Evolutionary conservation across 1,139 yeast species (phyloP).

Genomic region (Nadsonia commutata): DNA sequence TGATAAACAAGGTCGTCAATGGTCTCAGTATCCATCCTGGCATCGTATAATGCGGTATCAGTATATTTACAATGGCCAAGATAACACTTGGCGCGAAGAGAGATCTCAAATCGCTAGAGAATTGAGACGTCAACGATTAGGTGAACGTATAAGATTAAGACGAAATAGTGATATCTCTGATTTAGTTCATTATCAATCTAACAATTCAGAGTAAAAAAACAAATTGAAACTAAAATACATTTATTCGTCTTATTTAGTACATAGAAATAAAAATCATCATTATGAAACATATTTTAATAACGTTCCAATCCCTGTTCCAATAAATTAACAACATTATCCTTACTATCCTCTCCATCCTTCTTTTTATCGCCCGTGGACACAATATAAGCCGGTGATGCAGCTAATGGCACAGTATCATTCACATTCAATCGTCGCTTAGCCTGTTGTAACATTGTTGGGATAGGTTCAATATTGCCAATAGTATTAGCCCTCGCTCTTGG

Average conservation of each 20-base stretch:
- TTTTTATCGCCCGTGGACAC: background rate
- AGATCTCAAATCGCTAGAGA: background rate
- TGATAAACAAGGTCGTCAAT: background rate
- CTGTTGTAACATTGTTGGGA: background rate
- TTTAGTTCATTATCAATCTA: too few relatives aligned
- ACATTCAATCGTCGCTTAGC: background rate
- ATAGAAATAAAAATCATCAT: too few relatives aligned
- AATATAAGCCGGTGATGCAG: background rate
- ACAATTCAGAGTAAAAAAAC: too few relatives aligned
- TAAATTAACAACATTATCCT: background rate
- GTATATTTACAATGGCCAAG: background rate
- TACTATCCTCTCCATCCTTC: background rate
- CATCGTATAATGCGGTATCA: background rate
- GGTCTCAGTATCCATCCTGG: background rate
- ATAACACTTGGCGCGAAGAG: background rate
- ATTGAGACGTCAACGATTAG: background rate
- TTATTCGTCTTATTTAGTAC: too few relatives aligned
- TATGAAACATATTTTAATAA: too few relatives aligned
- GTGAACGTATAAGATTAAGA: background rate
- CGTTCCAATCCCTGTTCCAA: background rate
- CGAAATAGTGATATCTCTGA: too few relatives aligned
- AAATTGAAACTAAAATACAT: too few relatives aligned
- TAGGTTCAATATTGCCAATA: background rate
- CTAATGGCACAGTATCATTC: background rate
- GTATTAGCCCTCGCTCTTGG: background rate